Conservation (phyloP, 352 stramenopile species). For the Pythium phragmitis region DNA sequence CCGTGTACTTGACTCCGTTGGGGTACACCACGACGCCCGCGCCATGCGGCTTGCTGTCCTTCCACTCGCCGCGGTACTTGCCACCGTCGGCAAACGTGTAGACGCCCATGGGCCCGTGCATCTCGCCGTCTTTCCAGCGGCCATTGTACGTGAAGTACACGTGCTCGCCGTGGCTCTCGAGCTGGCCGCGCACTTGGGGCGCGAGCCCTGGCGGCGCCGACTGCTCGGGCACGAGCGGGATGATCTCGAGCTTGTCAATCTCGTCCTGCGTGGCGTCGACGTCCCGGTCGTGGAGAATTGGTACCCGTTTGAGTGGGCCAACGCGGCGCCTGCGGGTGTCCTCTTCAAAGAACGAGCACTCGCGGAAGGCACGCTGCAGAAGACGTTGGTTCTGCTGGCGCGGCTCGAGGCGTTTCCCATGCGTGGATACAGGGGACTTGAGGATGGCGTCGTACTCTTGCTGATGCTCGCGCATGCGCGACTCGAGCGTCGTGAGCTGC, state of each 20-base stretch:
- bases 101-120: constrained; percentile 59
- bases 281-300: constrained; percentile 35
- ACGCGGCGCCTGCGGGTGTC: constrained; percentile 26
- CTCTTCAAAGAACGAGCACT: constrained; percentile 62
- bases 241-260: constrained; percentile 49
- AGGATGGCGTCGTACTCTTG: constrained; percentile 27
- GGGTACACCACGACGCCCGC: constrained; percentile 58
- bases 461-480: constrained; percentile 57
- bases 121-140: constrained; percentile 66
- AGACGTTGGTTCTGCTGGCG: constrained; percentile 57
- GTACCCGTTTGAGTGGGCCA: constrained; percentile 26
- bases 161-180: constrained; percentile 70
- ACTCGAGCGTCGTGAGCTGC: constrained; percentile 59
- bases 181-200: constrained; percentile 50
- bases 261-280: constrained; percentile 31
- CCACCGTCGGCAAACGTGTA: constrained; percentile 72
- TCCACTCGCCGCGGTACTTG: constrained; percentile 64
- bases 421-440: not conserved
- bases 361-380: constrained; percentile 61
- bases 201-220: constrained; percentile 56
- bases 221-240: constrained; percentile 35
- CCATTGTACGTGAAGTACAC: constrained; percentile 66
- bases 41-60: constrained; percentile 38
- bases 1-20: constrained; percentile 70
- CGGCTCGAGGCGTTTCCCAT: constrained; percentile 25